Percentiles rank a stretch among this genome's conserved stretches.
Evolutionary conservation across 257 asterid genomes (phyloP).

Genomic region (Fraxinus pennsylvanica): DNA sequence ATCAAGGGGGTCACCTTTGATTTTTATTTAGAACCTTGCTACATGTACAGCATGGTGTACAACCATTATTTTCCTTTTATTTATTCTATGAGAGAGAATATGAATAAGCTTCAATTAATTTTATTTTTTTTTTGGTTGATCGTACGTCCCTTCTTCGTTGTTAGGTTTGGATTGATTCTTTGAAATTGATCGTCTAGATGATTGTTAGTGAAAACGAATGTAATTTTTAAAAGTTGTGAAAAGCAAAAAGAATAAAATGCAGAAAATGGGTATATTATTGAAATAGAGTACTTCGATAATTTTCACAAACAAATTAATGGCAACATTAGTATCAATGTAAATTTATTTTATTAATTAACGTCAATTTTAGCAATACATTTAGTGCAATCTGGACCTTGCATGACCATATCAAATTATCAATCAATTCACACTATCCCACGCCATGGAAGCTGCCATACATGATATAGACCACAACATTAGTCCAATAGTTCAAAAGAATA

Average conservation of each 20-base stretch:
- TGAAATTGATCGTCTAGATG: neutral
- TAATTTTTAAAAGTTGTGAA: neutral
- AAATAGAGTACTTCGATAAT: neutral
- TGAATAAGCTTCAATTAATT: neutral
- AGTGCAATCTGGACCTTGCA: neutral
- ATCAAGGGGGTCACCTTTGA: neutral
- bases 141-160: neutral
- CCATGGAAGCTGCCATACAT: slow-evolving; percentile 51
- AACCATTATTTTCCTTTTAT: too few species aligned
- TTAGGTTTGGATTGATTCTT: neutral
- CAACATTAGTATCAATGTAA: neutral
- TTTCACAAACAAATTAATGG: neutral
- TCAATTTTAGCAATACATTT: neutral
- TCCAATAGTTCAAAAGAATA: neutral
- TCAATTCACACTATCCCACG: slow-evolving; percentile 55
- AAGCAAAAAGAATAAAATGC: neutral
- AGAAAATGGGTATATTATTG: neutral
- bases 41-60: too few species aligned
- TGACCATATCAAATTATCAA: slow-evolving; percentile 5
- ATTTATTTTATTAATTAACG: neutral
- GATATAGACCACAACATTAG: slow-evolving; percentile 5
- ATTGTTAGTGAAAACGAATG: neutral
- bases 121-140: neutral
- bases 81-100: neutral
- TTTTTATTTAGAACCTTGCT: neutral